Conservation (phyloP, 306 rosid species). For the Cicer judaicum region DNA sequence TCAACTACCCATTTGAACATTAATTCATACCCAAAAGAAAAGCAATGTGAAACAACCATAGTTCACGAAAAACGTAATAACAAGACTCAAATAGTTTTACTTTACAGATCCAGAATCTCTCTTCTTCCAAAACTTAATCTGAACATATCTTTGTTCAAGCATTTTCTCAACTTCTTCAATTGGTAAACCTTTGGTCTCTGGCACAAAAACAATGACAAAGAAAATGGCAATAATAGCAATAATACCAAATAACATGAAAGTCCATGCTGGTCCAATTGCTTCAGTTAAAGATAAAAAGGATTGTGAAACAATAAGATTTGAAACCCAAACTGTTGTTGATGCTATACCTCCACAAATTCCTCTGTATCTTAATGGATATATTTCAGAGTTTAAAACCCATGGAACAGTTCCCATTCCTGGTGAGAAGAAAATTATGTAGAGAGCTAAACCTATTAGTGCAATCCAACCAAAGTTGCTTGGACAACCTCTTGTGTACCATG, state of each 20-base stretch:
- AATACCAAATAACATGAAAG: constrained; percentile 63
- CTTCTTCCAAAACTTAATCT: constrained; percentile 62
- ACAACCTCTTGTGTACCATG: constrained; percentile 74
- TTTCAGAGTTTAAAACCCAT: constrained; percentile 79
- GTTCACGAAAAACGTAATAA: constrained; percentile 11
- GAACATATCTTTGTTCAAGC: constrained; percentile 61
- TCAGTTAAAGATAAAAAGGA: constrained; percentile 60
- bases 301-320: constrained; percentile 67
- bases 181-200: constrained; percentile 72
- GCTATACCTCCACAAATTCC: constrained; percentile 77
- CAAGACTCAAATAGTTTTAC: not conserved
- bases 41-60: not conserved
- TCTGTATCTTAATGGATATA: constrained; percentile 65
- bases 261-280: constrained; percentile 61
- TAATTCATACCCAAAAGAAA: constrained; percentile 10
- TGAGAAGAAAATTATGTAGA: constrained; percentile 68
- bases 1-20: constrained; percentile 25
- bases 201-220: constrained; percentile 64
- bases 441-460: constrained; percentile 60
- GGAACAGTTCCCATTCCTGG: constrained; percentile 80
- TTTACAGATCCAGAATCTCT: constrained; percentile 38
- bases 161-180: constrained; percentile 70
- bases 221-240: constrained; percentile 56
- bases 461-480: constrained; percentile 68
- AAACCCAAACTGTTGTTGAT: constrained; percentile 64